Percentiles rank a stretch among this genome's conserved stretches.
These are phyloP conservation scores for Tephrocybe sp. DNA, from an alignment of 768 basidiomycete species.

Conservation along the genomic window DNA sequence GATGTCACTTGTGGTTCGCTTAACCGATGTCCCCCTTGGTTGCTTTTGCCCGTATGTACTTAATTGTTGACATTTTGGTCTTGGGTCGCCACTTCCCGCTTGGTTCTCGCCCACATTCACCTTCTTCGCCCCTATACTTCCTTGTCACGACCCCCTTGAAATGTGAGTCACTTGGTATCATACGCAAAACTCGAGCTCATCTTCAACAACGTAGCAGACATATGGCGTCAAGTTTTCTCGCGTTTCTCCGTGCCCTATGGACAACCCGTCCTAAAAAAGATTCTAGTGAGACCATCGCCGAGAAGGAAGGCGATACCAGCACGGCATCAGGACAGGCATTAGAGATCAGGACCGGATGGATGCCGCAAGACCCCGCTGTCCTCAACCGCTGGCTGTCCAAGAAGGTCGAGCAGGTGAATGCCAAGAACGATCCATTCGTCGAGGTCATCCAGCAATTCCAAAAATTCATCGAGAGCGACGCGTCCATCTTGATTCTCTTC, in stretches of 20 bases:
- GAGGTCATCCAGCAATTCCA: conserved; percentile 6
- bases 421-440: neutral
- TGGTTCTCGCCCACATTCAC: no score
- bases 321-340: neutral
- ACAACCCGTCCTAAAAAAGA: neutral
- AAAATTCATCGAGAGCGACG: conserved; percentile 11
- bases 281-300: neutral
- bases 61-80: no score
- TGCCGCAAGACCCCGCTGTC: conserved; percentile 7
- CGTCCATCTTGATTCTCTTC: conserved; percentile 2
- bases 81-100: no score
- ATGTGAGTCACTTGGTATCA: neutral
- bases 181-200: no score
- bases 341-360: conserved; percentile 5
- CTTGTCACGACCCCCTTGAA: no score
- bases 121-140: no score
- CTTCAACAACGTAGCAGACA: neutral
- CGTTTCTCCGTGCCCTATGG: neutral
- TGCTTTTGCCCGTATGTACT: no score
- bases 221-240: neutral
- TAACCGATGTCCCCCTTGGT: no score
- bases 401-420: neutral
- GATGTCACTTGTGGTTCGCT: neutral
- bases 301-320: neutral
- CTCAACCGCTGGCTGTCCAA: conserved; percentile 4